These are phyloP conservation scores for Prunus campanulata DNA, from an alignment of 306 rosid species.

Conservation along the genomic window DNA sequence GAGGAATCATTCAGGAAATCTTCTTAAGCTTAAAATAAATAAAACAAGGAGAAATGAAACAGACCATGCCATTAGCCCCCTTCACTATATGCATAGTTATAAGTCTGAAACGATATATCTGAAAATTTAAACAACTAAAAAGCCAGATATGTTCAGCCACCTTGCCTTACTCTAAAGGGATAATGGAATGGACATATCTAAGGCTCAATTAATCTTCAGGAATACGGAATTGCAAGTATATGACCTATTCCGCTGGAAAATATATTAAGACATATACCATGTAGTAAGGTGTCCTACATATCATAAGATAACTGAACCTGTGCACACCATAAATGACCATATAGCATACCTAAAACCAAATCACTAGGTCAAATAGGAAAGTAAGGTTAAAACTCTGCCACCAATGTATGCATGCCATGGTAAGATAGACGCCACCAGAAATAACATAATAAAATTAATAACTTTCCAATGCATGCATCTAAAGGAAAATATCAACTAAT, in stretches of 20 bases:
- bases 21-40: background rate
- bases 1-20: background rate
- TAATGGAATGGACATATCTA: background rate
- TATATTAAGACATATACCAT: background rate
- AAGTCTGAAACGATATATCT: background rate
- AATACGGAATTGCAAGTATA: background rate
- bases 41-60: background rate
- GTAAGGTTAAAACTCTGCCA: background rate
- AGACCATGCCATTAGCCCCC: background rate
- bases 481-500: slow-evolving; percentile 8
- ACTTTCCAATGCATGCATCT: background rate
- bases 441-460: background rate
- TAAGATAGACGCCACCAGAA: background rate
- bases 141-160: background rate
- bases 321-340: background rate
- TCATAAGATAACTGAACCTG: background rate
- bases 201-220: background rate
- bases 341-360: background rate
- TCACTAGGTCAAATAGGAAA: background rate
- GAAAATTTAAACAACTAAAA: background rate
- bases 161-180: background rate
- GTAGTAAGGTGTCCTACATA: background rate
- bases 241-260: background rate
- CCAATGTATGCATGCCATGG: background rate
- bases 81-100: background rate